phyloP scores from a whole-genome alignment of 78 protist genomes.

The Chrysochromulina parva region DNA sequence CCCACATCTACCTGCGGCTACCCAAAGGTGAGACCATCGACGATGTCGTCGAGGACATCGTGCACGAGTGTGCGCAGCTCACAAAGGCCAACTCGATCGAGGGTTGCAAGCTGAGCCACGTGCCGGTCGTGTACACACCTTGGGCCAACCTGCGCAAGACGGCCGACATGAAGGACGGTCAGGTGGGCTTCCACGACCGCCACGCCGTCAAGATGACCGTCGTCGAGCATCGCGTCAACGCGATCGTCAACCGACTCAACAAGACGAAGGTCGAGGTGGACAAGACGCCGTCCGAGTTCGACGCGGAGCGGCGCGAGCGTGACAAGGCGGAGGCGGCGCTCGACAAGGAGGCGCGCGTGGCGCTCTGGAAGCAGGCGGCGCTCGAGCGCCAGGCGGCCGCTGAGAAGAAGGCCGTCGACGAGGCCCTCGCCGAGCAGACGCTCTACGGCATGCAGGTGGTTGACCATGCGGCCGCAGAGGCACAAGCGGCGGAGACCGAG shows the following conservation, averaged over 20 bases:
- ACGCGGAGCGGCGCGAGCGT: not conserved
- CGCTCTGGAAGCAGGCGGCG: not conserved
- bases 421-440: too few species aligned
- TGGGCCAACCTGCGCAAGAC: conserved; percentile 89
- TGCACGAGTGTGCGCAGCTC: conserved; percentile 90
- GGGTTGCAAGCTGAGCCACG: conserved; percentile 66
- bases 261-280: conserved; percentile 45
- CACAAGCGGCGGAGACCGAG: too few species aligned
- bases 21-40: conserved; percentile 59
- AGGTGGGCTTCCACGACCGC: conserved; percentile 42
- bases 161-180: conserved; percentile 88
- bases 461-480: too few species aligned
- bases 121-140: conserved; percentile 85
- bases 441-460: too few species aligned
- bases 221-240: conserved; percentile 29
- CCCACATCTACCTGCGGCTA: conserved; percentile 92
- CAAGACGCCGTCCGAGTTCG: not conserved
- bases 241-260: conserved; percentile 31
- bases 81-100: conserved; percentile 89
- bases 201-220: not conserved
- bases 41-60: conserved; percentile 72
- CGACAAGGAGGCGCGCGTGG: not conserved
- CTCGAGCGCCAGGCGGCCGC: not conserved
- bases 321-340: not conserved
- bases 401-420: not conserved